phyloP scores from a whole-genome alignment of 169 alveolate genomes.

The Plasmodium gallinaceum region DNA sequence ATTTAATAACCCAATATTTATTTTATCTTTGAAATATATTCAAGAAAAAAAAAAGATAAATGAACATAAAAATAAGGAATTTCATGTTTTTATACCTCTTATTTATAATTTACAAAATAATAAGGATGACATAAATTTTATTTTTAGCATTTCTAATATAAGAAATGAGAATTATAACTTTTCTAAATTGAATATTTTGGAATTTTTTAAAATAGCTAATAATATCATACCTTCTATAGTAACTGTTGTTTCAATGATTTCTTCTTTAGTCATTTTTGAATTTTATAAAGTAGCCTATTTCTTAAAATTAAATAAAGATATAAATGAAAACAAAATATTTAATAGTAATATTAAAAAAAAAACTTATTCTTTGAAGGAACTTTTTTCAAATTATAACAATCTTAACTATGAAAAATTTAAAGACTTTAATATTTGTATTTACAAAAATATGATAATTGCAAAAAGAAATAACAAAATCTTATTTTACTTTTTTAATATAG shows the following conservation, averaged over 20 bases:
- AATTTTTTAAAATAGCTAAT: constrained; percentile 44
- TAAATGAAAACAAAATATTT: background rate
- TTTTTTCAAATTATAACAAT: background rate
- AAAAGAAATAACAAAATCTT: constrained; percentile 15
- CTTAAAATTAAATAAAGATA: background rate
- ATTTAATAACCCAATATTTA: constrained; percentile 50
- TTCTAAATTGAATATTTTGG: constrained; percentile 21
- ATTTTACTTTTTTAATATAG: constrained; percentile 38
- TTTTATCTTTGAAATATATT: constrained; percentile 33
- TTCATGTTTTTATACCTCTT: constrained; percentile 27
- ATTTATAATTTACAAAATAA: constrained; percentile 28
- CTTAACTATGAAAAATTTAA: background rate
- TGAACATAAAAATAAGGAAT: background rate
- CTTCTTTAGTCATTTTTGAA: constrained; percentile 49
- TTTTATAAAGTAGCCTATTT: constrained; percentile 44
- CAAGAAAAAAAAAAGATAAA: background rate
- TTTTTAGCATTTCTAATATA: constrained; percentile 52
- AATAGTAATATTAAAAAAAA: background rate
- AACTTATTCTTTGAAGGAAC: background rate
- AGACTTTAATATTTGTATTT: constrained; percentile 7
- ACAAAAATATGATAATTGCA: constrained; percentile 21
- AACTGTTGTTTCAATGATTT: constrained; percentile 53
- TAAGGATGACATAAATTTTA: constrained; percentile 39
- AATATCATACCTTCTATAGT: constrained; percentile 59
- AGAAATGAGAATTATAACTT: constrained; percentile 44